phyloP scores from a whole-genome alignment of 1,139 yeast species.

The Geotrichum histeridarum region DNA sequence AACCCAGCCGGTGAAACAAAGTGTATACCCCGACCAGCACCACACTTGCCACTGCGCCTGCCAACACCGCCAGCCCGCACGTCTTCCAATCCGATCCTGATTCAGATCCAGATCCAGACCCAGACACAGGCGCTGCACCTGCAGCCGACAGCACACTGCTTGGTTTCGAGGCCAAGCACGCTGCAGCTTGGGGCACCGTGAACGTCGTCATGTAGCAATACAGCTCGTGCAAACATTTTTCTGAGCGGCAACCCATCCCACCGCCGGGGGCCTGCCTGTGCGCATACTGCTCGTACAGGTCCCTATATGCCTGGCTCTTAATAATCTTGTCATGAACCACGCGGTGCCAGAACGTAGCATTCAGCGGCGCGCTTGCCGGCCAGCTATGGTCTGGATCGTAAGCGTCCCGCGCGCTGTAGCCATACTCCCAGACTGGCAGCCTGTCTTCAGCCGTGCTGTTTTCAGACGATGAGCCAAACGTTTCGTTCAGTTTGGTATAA shows the following conservation, averaged over 20 bases:
- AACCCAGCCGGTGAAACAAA: too few species aligned
- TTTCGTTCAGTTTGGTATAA: slow-evolving; percentile 37
- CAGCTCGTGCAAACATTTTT: slow-evolving; percentile 8
- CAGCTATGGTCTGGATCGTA: slow-evolving; percentile 22
- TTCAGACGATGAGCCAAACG: slow-evolving; percentile 39
- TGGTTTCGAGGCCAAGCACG: slow-evolving; percentile 9
- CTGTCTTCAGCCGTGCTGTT: slow-evolving; percentile 4
- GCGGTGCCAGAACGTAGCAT: slow-evolving; percentile 28
- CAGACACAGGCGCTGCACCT: too few species aligned
- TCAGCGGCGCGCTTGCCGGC: slow-evolving; percentile 27
- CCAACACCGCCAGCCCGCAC: too few species aligned
- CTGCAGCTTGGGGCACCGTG: slow-evolving; percentile 19
- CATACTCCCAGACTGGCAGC: slow-evolving; percentile 22
- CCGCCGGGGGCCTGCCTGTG: slow-evolving; percentile 12
- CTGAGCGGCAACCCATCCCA: slow-evolving; percentile 5
- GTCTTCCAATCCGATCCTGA: too few species aligned
- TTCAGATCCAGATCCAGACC: too few species aligned
- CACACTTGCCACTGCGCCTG: too few species aligned
- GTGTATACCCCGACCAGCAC: too few species aligned
- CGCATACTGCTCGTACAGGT: slow-evolving; percentile 8
- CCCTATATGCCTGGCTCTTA: not conserved
- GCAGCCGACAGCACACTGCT: too few species aligned
- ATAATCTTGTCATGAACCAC: slow-evolving; percentile 21
- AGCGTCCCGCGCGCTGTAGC: slow-evolving; percentile 26
- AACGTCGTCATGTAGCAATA: slow-evolving; percentile 19